Conservation (phyloP, 306 rosid species). For the Acacia confusa region DNA sequence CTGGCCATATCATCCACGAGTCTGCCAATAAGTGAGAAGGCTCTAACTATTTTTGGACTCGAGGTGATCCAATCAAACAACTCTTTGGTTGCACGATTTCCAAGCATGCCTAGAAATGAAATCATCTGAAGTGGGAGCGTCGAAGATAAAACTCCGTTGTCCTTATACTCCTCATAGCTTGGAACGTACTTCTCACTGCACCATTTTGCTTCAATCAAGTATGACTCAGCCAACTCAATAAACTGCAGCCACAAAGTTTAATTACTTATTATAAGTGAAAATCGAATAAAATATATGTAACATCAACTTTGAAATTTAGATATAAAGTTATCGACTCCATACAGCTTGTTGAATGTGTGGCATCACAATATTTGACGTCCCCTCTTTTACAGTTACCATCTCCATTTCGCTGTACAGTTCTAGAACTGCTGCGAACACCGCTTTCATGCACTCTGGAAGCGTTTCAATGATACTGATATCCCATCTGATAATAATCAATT, state of each 20-base stretch:
- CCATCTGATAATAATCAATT: too few species aligned
- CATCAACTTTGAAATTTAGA: not conserved
- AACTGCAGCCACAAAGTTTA: not conserved
- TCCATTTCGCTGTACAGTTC: too few species aligned
- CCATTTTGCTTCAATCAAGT: conserved; percentile 33
- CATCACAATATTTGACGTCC: too few species aligned
- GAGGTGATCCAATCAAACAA: conserved; percentile 37
- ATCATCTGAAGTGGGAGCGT: not conserved
- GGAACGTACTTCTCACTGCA: conserved; percentile 18
- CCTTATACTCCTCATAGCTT: conserved; percentile 29
- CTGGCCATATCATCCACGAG: conserved; percentile 34
- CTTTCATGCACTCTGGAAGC: too few species aligned
- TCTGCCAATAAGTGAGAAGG: not conserved
- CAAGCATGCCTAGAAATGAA: conserved; percentile 27
- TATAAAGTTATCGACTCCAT: not conserved
- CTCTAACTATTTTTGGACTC: conserved; percentile 19
- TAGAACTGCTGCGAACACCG: too few species aligned
- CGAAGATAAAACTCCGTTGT: not conserved
- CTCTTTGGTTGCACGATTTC: conserved; percentile 23
- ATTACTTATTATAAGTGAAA: not conserved
- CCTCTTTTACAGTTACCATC: too few species aligned
- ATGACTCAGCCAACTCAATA: not conserved
- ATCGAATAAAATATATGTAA: not conserved
- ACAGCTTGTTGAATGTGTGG: not conserved
- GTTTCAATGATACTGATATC: too few species aligned